Evolutionary conservation across 1,284 basidiomycete genomes (phyloP).

Genomic region (Schizophyllum amplum): DNA sequence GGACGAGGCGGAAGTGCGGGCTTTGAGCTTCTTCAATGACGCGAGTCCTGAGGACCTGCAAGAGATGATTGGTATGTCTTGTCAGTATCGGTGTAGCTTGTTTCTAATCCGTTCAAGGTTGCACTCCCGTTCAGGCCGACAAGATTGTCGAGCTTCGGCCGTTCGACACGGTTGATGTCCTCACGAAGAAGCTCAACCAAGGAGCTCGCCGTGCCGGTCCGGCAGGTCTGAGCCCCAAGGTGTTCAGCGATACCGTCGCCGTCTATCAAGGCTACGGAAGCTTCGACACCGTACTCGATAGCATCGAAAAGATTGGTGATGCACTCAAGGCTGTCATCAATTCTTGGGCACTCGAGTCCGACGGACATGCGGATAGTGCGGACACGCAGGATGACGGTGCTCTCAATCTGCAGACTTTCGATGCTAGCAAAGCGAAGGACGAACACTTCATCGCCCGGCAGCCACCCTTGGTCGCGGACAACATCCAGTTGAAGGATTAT

Average conservation of each 20-base stretch:
- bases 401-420: slow-evolving; percentile 44
- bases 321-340: slow-evolving; percentile 62
- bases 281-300: slow-evolving; percentile 84
- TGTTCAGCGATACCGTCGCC: slow-evolving; percentile 86
- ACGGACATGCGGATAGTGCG: slow-evolving; percentile 16
- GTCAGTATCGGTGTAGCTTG: neutral
- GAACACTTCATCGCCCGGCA: slow-evolving; percentile 59
- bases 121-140: slow-evolving; percentile 74
- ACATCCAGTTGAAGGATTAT: slow-evolving; percentile 88
- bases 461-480: slow-evolving; percentile 62
- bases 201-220: slow-evolving; percentile 75
- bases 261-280: slow-evolving; percentile 88
- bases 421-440: slow-evolving; percentile 29
- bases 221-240: slow-evolving; percentile 76
- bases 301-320: slow-evolving; percentile 83
- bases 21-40: slow-evolving; percentile 84
- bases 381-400: slow-evolving; percentile 53
- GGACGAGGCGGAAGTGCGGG: slow-evolving; percentile 30
- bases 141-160: slow-evolving; percentile 79
- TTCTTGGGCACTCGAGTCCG: slow-evolving; percentile 57
- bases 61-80: slow-evolving; percentile 75
- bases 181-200: slow-evolving; percentile 74
- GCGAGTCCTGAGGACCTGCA: slow-evolving; percentile 69
- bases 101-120: slow-evolving; percentile 47
- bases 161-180: slow-evolving; percentile 71